Base-by-base conservation (phyloP, 2,329 filamentous ascomycete genomes). In the Stachybotrys chartarum region DNA sequence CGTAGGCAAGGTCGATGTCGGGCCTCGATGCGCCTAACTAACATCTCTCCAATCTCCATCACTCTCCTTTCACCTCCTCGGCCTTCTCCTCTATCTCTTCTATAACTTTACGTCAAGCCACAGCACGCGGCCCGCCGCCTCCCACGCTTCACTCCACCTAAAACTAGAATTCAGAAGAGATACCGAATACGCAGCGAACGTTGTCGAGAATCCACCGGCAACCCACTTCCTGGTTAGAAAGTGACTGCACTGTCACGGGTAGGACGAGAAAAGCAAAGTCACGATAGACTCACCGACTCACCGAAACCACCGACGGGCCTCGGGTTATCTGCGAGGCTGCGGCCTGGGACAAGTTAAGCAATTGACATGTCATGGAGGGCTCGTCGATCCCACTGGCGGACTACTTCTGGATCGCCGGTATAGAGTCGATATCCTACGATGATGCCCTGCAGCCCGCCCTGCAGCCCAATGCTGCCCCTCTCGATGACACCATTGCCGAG, bases 381-480 rank as follows among this genome's bases (percentile, higher is more conserved):
- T 78, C 82, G 57, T 84, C 83, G 60, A 79, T 78, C 60, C 85
- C 85, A 67, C 77, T 88, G 69, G 85, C 85, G 71, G 85, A 88
- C 70, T 88, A 88, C 74, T 88, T 88, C 72, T 88, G 85, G 85
- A 87, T 88, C 68, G 85, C 85, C 61, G 85, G 85, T 65, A 78
- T 88, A 71, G 85, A 88, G 70, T 81, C 82, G 58, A 78, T 87
- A 62, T 79, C 81, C 55, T 87, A 87, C 73, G 78, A 83, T 59
- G 84, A 87, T 61, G 68, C 74, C 63, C 71, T 71, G 53, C 71
- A 70, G 52, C 60, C 61, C 32, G 68, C 74, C 63, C 71, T 71
- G 35, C 35, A 42, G 35, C 35, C 35, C 35, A 51, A 57, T 35
- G 55, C 54, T 54, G 59, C 66, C 66, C 60, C 72, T 59, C 75